Conservation (phyloP, 441 rosid genomes). For the Erodium chrysanthum region DNA sequence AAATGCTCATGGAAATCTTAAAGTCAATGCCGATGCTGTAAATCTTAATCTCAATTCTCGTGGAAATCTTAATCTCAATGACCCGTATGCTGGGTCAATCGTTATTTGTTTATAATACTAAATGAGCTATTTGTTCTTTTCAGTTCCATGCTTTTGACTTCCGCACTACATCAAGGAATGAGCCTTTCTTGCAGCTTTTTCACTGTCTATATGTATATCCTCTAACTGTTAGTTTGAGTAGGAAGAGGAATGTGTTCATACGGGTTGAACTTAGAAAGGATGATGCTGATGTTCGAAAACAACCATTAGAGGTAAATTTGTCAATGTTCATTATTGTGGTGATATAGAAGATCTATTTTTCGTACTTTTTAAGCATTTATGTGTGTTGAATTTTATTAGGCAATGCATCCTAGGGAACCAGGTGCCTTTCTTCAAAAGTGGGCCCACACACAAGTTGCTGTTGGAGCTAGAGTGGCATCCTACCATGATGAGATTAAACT, state of each 20-base stretch:
- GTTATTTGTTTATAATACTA: conserved; percentile 7
- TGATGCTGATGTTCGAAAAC: conserved; percentile 82
- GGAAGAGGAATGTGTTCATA: conserved; percentile 85
- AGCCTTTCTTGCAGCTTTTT: conserved; percentile 96
- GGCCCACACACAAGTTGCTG: conserved; percentile 91
- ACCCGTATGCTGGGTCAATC: background rate
- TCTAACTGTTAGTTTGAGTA: conserved; percentile 70
- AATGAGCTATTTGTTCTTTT: conserved; percentile 22
- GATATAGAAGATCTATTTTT: conserved; percentile 2
- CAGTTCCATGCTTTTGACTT: conserved; percentile 96
- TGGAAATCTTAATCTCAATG: too few relatives aligned
- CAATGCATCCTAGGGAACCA: conserved; percentile 82
- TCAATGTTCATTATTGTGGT: background rate
- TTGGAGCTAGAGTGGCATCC: conserved; percentile 76
- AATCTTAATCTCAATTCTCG: conserved; percentile 5
- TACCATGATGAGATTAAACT: conserved; percentile 94
- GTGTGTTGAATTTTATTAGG: conserved; percentile 41
- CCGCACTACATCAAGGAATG: conserved; percentile 84
- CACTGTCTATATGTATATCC: conserved; percentile 94
- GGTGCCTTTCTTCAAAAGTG: conserved; percentile 65
- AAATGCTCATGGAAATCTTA: conserved; percentile 41
- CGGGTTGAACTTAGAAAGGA: conserved; percentile 93
- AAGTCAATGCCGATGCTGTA: conserved; percentile 56
- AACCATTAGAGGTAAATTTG: conserved; percentile 75
- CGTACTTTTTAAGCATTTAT: conserved; percentile 1